These are phyloP conservation scores for Neurospora africana DNA, from an alignment of 495 filamentous ascomycete genomes.

Conservation along the genomic window DNA sequence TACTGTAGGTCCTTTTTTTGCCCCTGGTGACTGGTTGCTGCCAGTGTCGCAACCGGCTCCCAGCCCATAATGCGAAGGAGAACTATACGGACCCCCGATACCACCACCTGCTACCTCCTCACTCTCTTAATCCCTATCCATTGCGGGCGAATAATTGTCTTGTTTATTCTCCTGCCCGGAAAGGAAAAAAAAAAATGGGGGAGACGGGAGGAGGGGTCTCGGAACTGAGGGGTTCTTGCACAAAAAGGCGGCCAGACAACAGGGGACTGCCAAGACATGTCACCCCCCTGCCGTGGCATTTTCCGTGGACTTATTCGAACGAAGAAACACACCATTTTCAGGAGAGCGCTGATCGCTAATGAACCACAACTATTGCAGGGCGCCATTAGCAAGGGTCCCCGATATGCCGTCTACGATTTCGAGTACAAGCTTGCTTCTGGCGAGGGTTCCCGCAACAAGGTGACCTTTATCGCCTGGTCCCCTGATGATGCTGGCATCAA, in stretches of 20 bases:
- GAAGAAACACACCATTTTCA: background rate
- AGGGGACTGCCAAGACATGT: background rate
- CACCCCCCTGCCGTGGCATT: background rate
- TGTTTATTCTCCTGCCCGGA: background rate
- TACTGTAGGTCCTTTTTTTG: slow-evolving; percentile 18
- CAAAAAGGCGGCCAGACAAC: background rate
- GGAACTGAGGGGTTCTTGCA: background rate
- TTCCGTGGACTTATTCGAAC: slow-evolving; percentile 1
- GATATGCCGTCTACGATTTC: slow-evolving; percentile 89
- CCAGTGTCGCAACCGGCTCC: background rate
- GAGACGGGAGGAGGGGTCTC: background rate
- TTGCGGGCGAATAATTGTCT: background rate
- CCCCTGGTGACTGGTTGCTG: background rate
- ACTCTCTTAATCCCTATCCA: background rate
- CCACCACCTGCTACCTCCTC: background rate
- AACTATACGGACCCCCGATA: background rate
- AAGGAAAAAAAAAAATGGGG: background rate
- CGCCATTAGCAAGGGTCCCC: slow-evolving; percentile 60
- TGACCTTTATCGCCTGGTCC: slow-evolving; percentile 90
- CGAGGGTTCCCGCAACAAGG: slow-evolving; percentile 88
- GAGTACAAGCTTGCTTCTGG: slow-evolving; percentile 67
- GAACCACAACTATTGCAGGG: slow-evolving; percentile 27
- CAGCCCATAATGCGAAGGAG: background rate
- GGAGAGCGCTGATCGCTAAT: background rate
- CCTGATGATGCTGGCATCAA: slow-evolving; percentile 72